These are phyloP conservation scores for Singerocomus inundabilis DNA, from an alignment of 1,284 basidiomycete species.

Conservation along the genomic window DNA sequence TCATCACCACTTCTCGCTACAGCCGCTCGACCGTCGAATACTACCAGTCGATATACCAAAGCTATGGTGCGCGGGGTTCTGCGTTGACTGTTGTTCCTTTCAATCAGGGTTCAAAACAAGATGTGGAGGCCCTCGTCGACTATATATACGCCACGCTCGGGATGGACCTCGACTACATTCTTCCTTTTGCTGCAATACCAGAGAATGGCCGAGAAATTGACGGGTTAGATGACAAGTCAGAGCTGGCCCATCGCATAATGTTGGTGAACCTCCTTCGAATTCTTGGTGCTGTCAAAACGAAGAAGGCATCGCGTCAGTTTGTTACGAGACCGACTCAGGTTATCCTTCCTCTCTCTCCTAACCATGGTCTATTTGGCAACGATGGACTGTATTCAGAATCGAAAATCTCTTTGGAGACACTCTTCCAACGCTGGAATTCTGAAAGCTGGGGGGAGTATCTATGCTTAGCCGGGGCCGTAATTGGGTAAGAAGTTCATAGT, in stretches of 20 bases:
- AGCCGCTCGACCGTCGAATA: constrained; percentile 94
- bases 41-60: constrained; percentile 98
- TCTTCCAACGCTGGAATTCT: constrained; percentile 98
- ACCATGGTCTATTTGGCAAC: constrained; percentile 97
- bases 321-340: constrained; percentile 98
- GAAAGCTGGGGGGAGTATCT: constrained; percentile 99
- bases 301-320: constrained; percentile 95
- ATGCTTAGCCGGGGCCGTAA: constrained; percentile 96
- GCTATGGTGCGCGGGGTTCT: constrained; percentile 91
- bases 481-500: constrained; percentile 60
- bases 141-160: constrained; percentile 96
- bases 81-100: constrained; percentile 97
- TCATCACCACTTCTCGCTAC: constrained; percentile 96
- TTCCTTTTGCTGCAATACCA: constrained; percentile 97
- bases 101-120: constrained; percentile 98
- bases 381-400: constrained; percentile 98
- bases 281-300: constrained; percentile 94
- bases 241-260: constrained; percentile 98
- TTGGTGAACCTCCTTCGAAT: constrained; percentile 92
- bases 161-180: constrained; percentile 96
- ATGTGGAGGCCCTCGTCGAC: constrained; percentile 95
- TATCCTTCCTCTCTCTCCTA: constrained; percentile 94
- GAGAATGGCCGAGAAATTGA: constrained; percentile 99
- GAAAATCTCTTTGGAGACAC: constrained; percentile 96
- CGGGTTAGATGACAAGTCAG: constrained; percentile 93